phyloP scores from a whole-genome alignment of 495 filamentous ascomycete genomes.

The Parathielavia hyrcaniae region DNA sequence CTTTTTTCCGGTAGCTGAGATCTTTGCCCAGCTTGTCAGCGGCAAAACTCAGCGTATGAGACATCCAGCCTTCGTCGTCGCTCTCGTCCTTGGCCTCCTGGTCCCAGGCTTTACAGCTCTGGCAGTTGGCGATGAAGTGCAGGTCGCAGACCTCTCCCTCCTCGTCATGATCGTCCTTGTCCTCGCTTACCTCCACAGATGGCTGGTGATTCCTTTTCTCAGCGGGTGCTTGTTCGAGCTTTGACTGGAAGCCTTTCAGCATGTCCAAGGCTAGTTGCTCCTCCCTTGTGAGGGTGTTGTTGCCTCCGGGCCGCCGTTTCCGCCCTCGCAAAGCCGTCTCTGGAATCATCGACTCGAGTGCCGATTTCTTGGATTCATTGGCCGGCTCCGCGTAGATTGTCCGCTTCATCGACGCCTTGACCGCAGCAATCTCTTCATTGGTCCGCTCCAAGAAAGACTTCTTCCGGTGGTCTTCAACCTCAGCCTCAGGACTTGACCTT shows the following conservation, averaged over 20 bases:
- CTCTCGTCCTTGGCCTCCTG: slow-evolving; percentile 51
- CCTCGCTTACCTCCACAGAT: slow-evolving; percentile 22
- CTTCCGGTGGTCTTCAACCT: slow-evolving; percentile 32
- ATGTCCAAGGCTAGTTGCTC: slow-evolving; percentile 61
- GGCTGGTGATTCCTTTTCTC: slow-evolving; percentile 38
- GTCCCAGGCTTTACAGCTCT: slow-evolving; percentile 81
- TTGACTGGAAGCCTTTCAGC: slow-evolving; percentile 70
- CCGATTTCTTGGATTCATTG: slow-evolving; percentile 55
- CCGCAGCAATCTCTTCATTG: slow-evolving; percentile 82
- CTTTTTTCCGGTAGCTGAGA: slow-evolving; percentile 79
- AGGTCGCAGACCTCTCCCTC: slow-evolving; percentile 63
- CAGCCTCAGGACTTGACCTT: slow-evolving; percentile 3
- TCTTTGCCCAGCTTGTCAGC: slow-evolving; percentile 91
- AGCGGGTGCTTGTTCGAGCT: slow-evolving; percentile 58
- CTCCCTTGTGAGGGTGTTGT: slow-evolving; percentile 34
- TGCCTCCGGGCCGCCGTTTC: slow-evolving; percentile 59
- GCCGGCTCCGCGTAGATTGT: slow-evolving; percentile 54
- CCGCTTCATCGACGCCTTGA: slow-evolving; percentile 91
- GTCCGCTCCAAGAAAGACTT: slow-evolving; percentile 53
- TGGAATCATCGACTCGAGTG: slow-evolving; percentile 79
- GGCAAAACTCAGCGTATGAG: slow-evolving; percentile 73
- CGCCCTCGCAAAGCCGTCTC: slow-evolving; percentile 71
- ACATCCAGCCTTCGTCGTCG: slow-evolving; percentile 60
- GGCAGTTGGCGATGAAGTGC: slow-evolving; percentile 88
- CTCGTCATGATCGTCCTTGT: slow-evolving; percentile 31